These are phyloP conservation scores for Petrea volubilis DNA, from an alignment of 257 asterid genomes.

Conservation along the genomic window DNA sequence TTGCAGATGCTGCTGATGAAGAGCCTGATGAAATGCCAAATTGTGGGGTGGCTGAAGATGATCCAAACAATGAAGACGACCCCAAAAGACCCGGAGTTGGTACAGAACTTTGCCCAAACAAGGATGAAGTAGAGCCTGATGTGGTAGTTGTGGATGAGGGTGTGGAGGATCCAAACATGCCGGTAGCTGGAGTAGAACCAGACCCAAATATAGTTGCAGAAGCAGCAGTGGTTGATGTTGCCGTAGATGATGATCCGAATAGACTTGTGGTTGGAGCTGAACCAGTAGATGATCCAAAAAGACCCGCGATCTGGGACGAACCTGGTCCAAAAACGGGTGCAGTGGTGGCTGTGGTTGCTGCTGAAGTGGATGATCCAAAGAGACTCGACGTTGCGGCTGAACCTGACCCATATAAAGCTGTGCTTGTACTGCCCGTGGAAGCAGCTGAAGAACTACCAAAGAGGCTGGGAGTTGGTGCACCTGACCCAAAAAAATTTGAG, in stretches of 20 bases:
- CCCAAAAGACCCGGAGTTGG: constrained; percentile 35
- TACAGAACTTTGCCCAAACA: constrained; percentile 37
- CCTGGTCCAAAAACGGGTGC: constrained; percentile 30
- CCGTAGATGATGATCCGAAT: constrained; percentile 28
- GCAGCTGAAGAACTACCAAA: constrained; percentile 45
- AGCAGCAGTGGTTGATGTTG: constrained; percentile 21
- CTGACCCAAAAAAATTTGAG: constrained; percentile 40
- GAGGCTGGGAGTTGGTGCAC: constrained; percentile 38
- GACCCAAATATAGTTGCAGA: constrained; percentile 29
- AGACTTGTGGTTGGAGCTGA: constrained; percentile 1
- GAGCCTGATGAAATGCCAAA: constrained; percentile 27
- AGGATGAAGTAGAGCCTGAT: constrained; percentile 28
- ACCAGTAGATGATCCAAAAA: constrained; percentile 30
- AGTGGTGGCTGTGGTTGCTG: constrained; percentile 16
- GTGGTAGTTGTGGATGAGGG: constrained; percentile 29
- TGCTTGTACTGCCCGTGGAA: constrained; percentile 30
- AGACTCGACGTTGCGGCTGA: constrained; percentile 19
- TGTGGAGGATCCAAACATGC: constrained; percentile 40
- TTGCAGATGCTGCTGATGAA: constrained; percentile 30
- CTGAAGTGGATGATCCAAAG: constrained; percentile 30
- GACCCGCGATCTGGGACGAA: not conserved
- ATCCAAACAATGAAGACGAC: constrained; percentile 26
- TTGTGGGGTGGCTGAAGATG: constrained; percentile 35
- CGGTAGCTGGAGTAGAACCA: constrained; percentile 15
- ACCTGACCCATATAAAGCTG: constrained; percentile 39